Evolutionary conservation across 2,329 filamentous ascomycete species (phyloP).

Genomic region (Diaporthe batatas): DNA sequence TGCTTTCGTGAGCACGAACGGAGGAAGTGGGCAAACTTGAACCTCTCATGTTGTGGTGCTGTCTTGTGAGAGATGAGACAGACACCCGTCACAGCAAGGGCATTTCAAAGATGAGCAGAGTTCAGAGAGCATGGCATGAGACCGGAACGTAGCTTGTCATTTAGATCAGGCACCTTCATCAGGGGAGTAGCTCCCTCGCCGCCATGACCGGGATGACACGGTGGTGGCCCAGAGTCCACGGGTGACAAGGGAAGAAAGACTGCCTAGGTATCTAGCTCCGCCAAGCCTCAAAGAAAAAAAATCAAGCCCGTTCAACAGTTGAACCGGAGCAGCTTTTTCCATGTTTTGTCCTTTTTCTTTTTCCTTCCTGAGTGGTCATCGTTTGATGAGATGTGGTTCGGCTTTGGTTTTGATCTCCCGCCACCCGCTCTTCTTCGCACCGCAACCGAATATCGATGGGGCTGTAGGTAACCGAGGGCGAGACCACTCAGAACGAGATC

Average conservation of each 20-base stretch:
- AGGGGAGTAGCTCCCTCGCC: not conserved
- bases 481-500: constrained; percentile 31
- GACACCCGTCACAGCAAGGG: not conserved
- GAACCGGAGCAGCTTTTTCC: not conserved
- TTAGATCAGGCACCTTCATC: not conserved
- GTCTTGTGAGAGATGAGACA: not conserved
- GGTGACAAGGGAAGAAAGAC: not conserved
- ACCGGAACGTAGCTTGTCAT: constrained; percentile 24
- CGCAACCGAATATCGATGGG: not conserved
- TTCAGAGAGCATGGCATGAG: not conserved
- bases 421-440: not conserved
- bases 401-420: not conserved
- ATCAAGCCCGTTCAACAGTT: not conserved
- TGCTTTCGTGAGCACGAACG: constrained; percentile 30
- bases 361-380: constrained; percentile 15
- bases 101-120: not conserved
- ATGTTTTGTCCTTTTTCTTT: not conserved
- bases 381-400: constrained; percentile 26
- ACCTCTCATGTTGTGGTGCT: not conserved
- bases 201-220: not conserved
- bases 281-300: constrained; percentile 9
- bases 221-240: not conserved
- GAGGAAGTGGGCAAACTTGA: not conserved
- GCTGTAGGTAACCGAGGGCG: constrained; percentile 20
- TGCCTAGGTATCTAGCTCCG: constrained; percentile 1